phyloP scores from a whole-genome alignment of 2,329 filamentous ascomycete genomes.

The Cordyceps sp. region DNA sequence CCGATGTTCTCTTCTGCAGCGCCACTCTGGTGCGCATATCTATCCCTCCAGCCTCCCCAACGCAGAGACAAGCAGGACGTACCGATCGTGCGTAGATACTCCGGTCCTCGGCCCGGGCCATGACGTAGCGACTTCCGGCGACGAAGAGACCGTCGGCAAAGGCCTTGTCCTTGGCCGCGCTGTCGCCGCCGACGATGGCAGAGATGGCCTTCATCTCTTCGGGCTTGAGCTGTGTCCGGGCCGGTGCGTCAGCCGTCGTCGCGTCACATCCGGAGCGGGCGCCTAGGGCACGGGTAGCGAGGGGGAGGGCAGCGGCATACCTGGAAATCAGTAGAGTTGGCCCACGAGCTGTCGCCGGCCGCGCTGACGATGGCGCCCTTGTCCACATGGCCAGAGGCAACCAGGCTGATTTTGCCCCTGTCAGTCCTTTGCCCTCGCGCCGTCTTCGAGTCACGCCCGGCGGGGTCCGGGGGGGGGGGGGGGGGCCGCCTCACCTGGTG shows the following conservation, averaged over 20 bases:
- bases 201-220: constrained; percentile 43
- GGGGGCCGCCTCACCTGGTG: constrained; percentile 23
- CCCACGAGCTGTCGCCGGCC: constrained; percentile 71
- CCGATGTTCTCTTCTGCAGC: no score
- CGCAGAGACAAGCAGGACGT: constrained; percentile 11
- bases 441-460: background rate
- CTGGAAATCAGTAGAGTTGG: constrained; percentile 50
- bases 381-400: constrained; percentile 64
- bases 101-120: constrained; percentile 58
- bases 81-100: constrained; percentile 81
- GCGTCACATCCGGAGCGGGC: no score
- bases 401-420: constrained; percentile 39
- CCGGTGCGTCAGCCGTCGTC: no score
- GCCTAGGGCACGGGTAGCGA: no score
- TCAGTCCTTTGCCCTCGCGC: constrained; percentile 7
- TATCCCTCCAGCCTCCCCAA: no score
- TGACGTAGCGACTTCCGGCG: constrained; percentile 61
- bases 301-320: constrained; percentile 31
- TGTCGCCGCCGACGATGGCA: constrained; percentile 29
- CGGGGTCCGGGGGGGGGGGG: background rate
- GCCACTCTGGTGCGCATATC: no score
- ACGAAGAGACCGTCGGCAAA: constrained; percentile 61
- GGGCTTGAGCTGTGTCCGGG: constrained; percentile 20
- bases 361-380: constrained; percentile 71
- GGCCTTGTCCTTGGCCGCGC: constrained; percentile 43